Evolutionary conservation across 2,329 filamentous ascomycete genomes (phyloP), one percentile per base, ranked within the genome.

Genomic region (Pyrenophora tritici-repentis): DNA sequence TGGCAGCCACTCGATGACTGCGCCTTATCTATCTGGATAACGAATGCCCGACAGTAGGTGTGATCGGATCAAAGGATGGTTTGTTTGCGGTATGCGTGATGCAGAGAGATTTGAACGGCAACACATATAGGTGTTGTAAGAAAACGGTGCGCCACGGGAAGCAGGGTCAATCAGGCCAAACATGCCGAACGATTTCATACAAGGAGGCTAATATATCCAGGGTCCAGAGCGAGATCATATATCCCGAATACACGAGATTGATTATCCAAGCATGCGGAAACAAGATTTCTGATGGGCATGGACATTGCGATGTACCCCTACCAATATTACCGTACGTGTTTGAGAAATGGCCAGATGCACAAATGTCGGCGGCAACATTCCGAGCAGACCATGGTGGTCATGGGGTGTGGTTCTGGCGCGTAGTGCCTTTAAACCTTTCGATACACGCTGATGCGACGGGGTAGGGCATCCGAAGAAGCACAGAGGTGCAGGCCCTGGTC

Each of bases 361-460:
- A 42, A 36, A n/a, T 17, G 22, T 36, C 16, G 22, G 14, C 16
- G 16, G 36, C 31, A 29, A 26, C 9, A 26, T 24, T 17, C 14
- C 6, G 31, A 22, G 18, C 17, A 34, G 13, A 3, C 9, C 17
- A 10, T 13, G 13, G 17, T 3, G 36, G 29, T 34, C 22, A 12
- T 6, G 14, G 12, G 18, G 3, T 45, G 14, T 20, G 33, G 22
- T 13, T 37, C 24, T 20, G 31, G 18, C 13, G 13, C 9, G 13
- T 29, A 20, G 12, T 17, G 26, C 34, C 13, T 6, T 65, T 46
- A 67, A 34, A 50, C 44, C 58, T 68, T 73, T 50, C 61, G 67
- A 58, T 73, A 72, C 14, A 73, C 59, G 53, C 55, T 63, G 55
- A 73, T 70, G 38, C 59, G 65, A 16, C 70, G 70, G 33, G 68